phyloP scores from a whole-genome alignment of 2,329 filamentous ascomycete genomes.

The Aspergillus sp. region DNA sequence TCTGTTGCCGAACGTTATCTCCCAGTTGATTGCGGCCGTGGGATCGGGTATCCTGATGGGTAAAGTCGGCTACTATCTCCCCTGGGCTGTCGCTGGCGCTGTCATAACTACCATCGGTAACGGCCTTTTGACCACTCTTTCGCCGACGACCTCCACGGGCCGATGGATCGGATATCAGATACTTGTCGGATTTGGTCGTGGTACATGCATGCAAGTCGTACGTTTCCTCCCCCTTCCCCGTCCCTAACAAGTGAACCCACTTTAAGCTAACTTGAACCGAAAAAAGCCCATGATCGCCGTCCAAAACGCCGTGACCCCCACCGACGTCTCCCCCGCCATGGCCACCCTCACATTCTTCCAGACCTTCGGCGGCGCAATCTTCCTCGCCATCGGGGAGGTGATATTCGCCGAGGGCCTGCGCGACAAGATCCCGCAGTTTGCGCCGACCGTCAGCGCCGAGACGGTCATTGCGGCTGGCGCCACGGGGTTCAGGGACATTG shows the following conservation, averaged over 20 bases:
- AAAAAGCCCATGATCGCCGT: conserved; percentile 41
- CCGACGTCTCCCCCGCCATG: conserved; percentile 42
- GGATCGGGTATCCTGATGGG: conserved; percentile 31
- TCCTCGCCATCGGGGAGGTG: conserved; percentile 53
- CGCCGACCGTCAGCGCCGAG: conserved; percentile 35
- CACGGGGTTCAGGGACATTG: conserved; percentile 39
- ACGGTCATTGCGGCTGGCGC: conserved; percentile 45
- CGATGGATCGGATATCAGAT: conserved; percentile 53
- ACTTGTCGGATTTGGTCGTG: conserved; percentile 45
- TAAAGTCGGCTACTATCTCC: conserved; percentile 35
- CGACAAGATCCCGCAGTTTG: conserved; percentile 29
- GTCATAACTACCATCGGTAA: conserved; percentile 32
- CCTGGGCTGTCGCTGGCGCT: conserved; percentile 30
- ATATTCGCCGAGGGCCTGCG: conserved; percentile 47
- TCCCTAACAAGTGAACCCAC: too few relatives aligned
- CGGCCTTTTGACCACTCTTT: conserved; percentile 46
- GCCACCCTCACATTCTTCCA: conserved; percentile 42
- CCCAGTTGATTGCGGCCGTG: conserved; percentile 32
- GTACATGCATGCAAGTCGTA: conserved; percentile 29
- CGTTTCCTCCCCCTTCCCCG: not conserved
- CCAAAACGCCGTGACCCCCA: conserved; percentile 36
- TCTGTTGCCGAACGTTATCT: conserved; percentile 30
- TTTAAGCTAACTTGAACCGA: not conserved
- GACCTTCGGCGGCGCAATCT: conserved; percentile 47
- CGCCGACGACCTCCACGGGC: conserved; percentile 33